Conservation (phyloP, 106 monocot species). For the Dendrobium chrysotoxum region DNA sequence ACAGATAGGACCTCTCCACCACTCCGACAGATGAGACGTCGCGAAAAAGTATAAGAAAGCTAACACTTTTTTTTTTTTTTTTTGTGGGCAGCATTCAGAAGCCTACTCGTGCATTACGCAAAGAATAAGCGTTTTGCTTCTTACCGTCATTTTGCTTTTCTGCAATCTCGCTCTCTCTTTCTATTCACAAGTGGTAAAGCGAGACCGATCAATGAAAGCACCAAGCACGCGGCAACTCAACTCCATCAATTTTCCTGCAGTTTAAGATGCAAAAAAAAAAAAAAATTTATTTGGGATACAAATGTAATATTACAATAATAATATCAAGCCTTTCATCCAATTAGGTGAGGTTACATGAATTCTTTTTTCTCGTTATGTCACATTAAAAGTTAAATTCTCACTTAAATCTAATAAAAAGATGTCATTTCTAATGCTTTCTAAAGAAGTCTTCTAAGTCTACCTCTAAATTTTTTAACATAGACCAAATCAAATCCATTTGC, state of each 20-base stretch:
- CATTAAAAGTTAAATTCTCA: too few relatives aligned
- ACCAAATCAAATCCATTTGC: too few relatives aligned
- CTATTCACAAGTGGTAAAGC: slow-evolving; percentile 45
- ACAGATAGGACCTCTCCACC: neutral
- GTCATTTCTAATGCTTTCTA: too few relatives aligned
- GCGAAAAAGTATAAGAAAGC: too few relatives aligned
- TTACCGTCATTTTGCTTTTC: neutral
- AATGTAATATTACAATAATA: too few relatives aligned
- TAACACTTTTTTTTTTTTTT: neutral
- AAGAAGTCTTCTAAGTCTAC: too few relatives aligned
- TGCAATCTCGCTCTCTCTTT: neutral
- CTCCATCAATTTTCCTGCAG: slow-evolving; percentile 68
- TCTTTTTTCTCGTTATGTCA: too few relatives aligned
- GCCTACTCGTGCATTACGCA: neutral
- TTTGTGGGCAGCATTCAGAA: neutral
- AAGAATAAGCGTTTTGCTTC: slow-evolving; percentile 4
- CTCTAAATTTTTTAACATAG: too few relatives aligned
- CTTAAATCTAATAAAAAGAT: too few relatives aligned
- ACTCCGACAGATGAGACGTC: too few relatives aligned
- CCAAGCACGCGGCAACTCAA: slow-evolving; percentile 52
- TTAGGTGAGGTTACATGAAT: too few relatives aligned
- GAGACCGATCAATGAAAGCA: slow-evolving; percentile 43
- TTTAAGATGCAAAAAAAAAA: neutral
- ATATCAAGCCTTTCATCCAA: too few relatives aligned
- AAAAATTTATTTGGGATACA: neutral